phyloP scores from a whole-genome alignment of 148 eudicot species.

The Camellia lanceoleosa region DNA sequence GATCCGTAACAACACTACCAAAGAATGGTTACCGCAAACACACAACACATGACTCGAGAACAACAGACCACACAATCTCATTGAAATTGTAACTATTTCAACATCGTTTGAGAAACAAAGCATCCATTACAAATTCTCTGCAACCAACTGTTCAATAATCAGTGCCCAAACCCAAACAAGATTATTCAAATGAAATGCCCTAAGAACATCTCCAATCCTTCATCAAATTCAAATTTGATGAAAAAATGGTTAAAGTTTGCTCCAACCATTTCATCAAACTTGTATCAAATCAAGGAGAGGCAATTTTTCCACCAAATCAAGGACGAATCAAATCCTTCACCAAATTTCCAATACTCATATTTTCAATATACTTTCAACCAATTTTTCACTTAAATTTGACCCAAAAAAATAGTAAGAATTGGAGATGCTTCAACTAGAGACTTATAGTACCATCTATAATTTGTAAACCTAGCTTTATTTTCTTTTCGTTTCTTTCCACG shows the following conservation, averaged over 20 bases:
- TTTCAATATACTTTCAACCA: too few relatives aligned
- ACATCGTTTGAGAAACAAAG: constrained; percentile 22
- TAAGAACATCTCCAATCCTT: too few relatives aligned
- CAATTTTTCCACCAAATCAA: too few relatives aligned
- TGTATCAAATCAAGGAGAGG: too few relatives aligned
- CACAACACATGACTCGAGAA: constrained; percentile 11
- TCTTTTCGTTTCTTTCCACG: background rate
- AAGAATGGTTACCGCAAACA: constrained; percentile 53
- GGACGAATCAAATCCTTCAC: too few relatives aligned
- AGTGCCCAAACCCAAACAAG: constrained; percentile 5
- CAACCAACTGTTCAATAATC: constrained; percentile 65
- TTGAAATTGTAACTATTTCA: background rate
- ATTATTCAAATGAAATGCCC: background rate
- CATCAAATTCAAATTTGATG: too few relatives aligned
- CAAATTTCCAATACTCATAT: too few relatives aligned
- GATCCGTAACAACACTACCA: constrained; percentile 56
- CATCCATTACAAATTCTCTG: constrained; percentile 77
- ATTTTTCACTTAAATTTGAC: too few relatives aligned
- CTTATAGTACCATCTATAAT: background rate
- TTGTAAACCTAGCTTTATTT: background rate
- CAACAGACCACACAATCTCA: constrained; percentile 3
- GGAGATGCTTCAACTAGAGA: background rate
- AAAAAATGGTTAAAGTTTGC: too few relatives aligned
- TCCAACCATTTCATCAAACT: too few relatives aligned
- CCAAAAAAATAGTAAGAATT: too few relatives aligned